A percentile compares a stretch with the other conserved stretches of the same genome.
phyloP scores from a whole-genome alignment of 805 yeast species.

The Nakazawaea peltata region DNA sequence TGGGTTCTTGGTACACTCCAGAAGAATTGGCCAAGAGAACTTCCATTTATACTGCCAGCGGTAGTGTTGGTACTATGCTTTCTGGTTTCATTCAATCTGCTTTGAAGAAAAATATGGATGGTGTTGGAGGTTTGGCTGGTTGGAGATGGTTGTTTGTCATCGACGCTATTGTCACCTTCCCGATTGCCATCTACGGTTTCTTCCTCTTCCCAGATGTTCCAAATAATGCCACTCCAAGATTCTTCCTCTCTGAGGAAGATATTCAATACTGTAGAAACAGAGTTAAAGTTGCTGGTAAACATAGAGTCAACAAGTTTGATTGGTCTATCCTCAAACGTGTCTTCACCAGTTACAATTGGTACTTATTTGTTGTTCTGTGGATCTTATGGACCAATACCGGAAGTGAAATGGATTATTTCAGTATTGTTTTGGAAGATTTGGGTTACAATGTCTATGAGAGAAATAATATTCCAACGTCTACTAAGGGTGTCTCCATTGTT shows the following conservation, averaged over 20 bases:
- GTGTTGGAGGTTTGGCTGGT: slow-evolving; percentile 40
- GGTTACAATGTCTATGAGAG: slow-evolving; percentile 46
- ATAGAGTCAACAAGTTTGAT: slow-evolving; percentile 26
- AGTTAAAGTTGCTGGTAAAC: slow-evolving; percentile 15
- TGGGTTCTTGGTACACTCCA: slow-evolving; percentile 51
- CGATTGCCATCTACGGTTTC: slow-evolving; percentile 21
- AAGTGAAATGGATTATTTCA: slow-evolving; percentile 46
- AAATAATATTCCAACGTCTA: slow-evolving; percentile 35
- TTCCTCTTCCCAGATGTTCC: slow-evolving; percentile 58
- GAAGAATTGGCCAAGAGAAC: slow-evolving; percentile 55
- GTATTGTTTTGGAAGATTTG: slow-evolving; percentile 49
- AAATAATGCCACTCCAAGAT: slow-evolving; percentile 32
- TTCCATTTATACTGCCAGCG: slow-evolving; percentile 57
- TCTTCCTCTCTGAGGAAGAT: slow-evolving; percentile 45
- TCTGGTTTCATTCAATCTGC: slow-evolving; percentile 45
- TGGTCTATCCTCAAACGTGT: slow-evolving; percentile 42
- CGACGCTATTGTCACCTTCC: slow-evolving; percentile 39
- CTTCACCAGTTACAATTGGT: slow-evolving; percentile 44
- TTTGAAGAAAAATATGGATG: slow-evolving; percentile 18
- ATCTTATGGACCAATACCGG: slow-evolving; percentile 46
- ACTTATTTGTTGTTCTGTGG: slow-evolving; percentile 47
- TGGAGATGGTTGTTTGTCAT: slow-evolving; percentile 52
- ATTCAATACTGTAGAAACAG: slow-evolving; percentile 39
- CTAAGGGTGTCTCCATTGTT: slow-evolving; percentile 45
- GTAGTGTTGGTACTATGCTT: slow-evolving; percentile 49